Evolutionary conservation across 2,329 filamentous ascomycete genomes (phyloP), one percentile per base, ranked within the genome.

Genomic region (Pestalotiopsis sp.): DNA sequence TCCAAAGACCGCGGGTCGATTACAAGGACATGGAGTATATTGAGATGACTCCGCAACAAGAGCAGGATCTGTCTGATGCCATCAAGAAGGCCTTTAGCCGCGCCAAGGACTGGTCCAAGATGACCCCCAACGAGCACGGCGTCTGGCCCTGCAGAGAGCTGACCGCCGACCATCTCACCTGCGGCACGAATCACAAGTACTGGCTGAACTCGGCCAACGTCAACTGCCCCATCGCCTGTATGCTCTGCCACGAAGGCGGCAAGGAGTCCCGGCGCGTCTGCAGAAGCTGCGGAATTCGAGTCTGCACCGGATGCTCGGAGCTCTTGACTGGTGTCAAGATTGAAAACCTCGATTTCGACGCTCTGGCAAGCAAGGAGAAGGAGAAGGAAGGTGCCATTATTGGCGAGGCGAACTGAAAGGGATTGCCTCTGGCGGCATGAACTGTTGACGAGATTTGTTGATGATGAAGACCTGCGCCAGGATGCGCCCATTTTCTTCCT

Each of bases 221-320:
- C 61, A 75, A 82, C 72, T 85, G 88, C 73, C 81, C 86, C 2
- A 79, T 89, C 23, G 81, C 84, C 12, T 90, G 87, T 75, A 85
- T 87, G 76, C 81, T 84, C 3, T 90, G 87, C 76, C 81, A 81
- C 66, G 80, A 79, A 68, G 78, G 80, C 64, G 85, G 88, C 68
- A 73, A 75, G 6, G 80, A 82, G 59, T 77, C 82, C 70, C 83
- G 86, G 45, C 84, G 79, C 77, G 80, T 79, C 23, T 89, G 86
- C 74, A 77, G 78, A 14, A 86, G 84, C 76, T 89, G 86, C 76
- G 80, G 82, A 69, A 72, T 89, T 62, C 83, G 86, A 65, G 82
- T 89, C 68, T 90, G 87, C 76, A 79, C 81, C 39, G 71, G 78
- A 2, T 90, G 87, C 72, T 75, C 80, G 52, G 81, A 79, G 13